These are phyloP conservation scores for Linnemannia schmuckeri DNA, from an alignment of 192 early-diverging fungal genomes.

Conservation along the genomic window DNA sequence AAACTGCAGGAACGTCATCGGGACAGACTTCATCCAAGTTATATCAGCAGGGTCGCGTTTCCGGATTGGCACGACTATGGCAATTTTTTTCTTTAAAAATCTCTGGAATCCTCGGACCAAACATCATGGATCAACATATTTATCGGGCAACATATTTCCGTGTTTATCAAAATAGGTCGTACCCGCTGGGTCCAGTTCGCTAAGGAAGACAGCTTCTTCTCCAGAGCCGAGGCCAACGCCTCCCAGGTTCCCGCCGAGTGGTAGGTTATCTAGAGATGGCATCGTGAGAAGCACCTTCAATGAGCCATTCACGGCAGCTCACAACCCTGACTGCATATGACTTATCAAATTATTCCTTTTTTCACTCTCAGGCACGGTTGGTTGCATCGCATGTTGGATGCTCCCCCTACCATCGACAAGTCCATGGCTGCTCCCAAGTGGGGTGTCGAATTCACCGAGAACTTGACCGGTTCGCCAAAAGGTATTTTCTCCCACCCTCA, in stretches of 20 bases:
- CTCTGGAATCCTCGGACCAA: background rate
- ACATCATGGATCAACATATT: background rate
- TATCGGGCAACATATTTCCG: background rate
- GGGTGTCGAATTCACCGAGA: conserved; percentile 46
- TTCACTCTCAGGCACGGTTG: conserved; percentile 50
- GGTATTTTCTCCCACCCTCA: conserved; percentile 4
- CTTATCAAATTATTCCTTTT: background rate
- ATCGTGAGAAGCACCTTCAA: background rate
- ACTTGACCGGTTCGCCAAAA: conserved; percentile 57
- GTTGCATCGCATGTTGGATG: conserved; percentile 58
- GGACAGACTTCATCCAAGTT: background rate
- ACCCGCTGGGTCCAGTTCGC: conserved; percentile 84
- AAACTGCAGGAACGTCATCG: background rate
- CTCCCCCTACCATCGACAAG: conserved; percentile 51
- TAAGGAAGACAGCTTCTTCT: conserved; percentile 53
- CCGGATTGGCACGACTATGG: background rate
- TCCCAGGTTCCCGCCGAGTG: conserved; percentile 80
- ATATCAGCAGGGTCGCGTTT: background rate
- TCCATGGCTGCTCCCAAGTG: conserved; percentile 53
- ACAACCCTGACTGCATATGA: background rate
- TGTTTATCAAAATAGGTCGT: conserved; percentile 62
- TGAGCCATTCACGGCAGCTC: background rate
- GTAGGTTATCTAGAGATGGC: conserved; percentile 43
- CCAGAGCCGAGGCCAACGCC: conserved; percentile 67
- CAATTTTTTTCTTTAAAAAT: too few species aligned